A percentile compares a stretch with the other conserved stretches of the same genome.
Evolutionary conservation across 2,329 filamentous ascomycete genomes (phyloP).

Genomic region (Cladophialophora psammophila): DNA sequence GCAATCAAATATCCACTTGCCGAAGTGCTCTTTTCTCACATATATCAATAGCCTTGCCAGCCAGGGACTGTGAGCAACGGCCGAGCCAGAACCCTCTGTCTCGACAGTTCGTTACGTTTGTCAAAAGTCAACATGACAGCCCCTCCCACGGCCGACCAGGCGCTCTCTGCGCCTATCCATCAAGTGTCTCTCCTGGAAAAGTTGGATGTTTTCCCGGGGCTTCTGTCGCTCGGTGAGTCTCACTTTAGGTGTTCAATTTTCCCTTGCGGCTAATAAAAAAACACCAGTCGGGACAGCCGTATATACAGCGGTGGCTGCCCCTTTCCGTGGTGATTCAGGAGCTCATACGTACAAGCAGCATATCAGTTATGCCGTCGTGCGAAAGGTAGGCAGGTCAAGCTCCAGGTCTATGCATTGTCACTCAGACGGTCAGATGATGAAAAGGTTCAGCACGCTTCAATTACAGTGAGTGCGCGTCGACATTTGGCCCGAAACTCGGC

Average conservation of each 20-base stretch:
- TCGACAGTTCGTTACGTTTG: background rate
- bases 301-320: slow-evolving; percentile 44
- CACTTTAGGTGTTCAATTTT: background rate
- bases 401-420: background rate
- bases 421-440: slow-evolving; percentile 25
- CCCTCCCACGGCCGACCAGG: slow-evolving; percentile 21
- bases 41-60: slow-evolving; percentile 1
- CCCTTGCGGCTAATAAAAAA: background rate
- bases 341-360: slow-evolving; percentile 48
- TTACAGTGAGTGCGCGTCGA: slow-evolving; percentile 27
- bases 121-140: slow-evolving; percentile 18
- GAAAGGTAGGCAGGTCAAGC: slow-evolving; percentile 33
- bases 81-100: background rate
- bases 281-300: slow-evolving; percentile 25
- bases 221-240: slow-evolving; percentile 27
- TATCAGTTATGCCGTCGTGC: slow-evolving; percentile 45
- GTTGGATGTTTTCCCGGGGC: slow-evolving; percentile 31
- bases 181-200: slow-evolving; percentile 34
- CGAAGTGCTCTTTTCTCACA: background rate
- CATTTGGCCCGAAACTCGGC: background rate
- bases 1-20: background rate
- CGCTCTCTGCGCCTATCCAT: slow-evolving; percentile 10
- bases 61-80: background rate
- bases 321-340: slow-evolving; percentile 50
- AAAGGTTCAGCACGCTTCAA: slow-evolving; percentile 32